Percentiles rank a stretch among this genome's conserved stretches.
phyloP scores from a whole-genome alignment of 257 asterid species.

The Fraxinus anomala region DNA sequence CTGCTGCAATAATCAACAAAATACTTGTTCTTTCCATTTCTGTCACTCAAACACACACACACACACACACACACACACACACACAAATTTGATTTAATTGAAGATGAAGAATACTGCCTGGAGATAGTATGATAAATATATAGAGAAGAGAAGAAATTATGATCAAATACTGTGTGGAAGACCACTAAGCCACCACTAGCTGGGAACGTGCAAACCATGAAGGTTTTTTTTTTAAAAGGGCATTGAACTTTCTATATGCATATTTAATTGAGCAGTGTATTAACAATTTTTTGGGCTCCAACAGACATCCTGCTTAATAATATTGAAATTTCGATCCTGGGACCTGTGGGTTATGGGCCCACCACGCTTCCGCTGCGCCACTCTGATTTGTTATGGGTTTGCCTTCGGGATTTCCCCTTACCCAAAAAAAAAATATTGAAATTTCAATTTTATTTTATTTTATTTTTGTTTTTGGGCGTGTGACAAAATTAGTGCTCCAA shows the following conservation, averaged over 20 bases:
- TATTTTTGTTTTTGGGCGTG: too few species aligned
- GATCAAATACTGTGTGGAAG: slow-evolving; percentile 25
- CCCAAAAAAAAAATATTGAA: too few species aligned
- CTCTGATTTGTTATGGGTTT: slow-evolving; percentile 44
- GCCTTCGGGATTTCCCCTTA: too few species aligned
- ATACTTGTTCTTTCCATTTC: slow-evolving; percentile 33
- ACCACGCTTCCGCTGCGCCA: slow-evolving; percentile 72
- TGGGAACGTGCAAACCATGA: slow-evolving; percentile 52
- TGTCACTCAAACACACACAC: neutral
- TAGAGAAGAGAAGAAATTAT: neutral
- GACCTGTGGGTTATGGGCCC: slow-evolving; percentile 47
- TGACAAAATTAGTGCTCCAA: too few species aligned
- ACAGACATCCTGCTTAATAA: too few species aligned
- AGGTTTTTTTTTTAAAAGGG: slow-evolving; percentile 10
- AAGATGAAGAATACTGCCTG: neutral
- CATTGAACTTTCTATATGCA: neutral
- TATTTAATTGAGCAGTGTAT: neutral
- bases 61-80: too few species aligned
- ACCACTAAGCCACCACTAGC: slow-evolving; percentile 32
- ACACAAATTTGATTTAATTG: neutral
- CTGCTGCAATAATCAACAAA: slow-evolving; percentile 26
- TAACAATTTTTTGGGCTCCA: too few species aligned
- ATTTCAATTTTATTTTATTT: too few species aligned
- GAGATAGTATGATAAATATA: neutral
- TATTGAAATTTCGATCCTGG: slow-evolving; percentile 79